Evolutionary conservation across 805 yeast species (phyloP).

Genomic region (Starmerella asiatica): DNA sequence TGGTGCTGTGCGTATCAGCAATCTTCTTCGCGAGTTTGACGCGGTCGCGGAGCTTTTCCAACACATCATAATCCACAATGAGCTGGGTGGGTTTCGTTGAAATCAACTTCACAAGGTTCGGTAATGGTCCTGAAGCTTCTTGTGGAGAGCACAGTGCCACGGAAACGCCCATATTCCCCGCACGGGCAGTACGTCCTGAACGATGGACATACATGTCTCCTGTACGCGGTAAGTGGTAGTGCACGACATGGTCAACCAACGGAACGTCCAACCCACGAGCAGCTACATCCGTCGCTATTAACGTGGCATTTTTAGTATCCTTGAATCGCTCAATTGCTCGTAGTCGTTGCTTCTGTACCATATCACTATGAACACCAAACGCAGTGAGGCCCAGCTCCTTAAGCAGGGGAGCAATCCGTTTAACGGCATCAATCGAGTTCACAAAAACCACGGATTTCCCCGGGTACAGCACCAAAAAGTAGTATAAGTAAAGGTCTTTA

Average conservation of each 20-base stretch:
- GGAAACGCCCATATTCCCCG: conserved; percentile 85
- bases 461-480: conserved; percentile 71
- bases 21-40: conserved; percentile 55
- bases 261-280: conserved; percentile 96
- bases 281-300: conserved; percentile 93
- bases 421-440: conserved; percentile 89
- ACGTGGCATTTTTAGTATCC: conserved; percentile 34
- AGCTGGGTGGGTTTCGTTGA: conserved; percentile 45
- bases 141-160: conserved; percentile 86
- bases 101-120: conserved; percentile 50
- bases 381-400: conserved; percentile 51
- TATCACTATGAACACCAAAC: conserved; percentile 77
- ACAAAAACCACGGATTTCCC: conserved; percentile 86
- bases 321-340: conserved; percentile 72
- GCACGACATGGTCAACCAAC: conserved; percentile 82
- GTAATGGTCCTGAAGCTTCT: conserved; percentile 79
- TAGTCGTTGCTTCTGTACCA: conserved; percentile 88
- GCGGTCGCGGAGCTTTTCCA: conserved; percentile 58
- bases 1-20: conserved; percentile 55
- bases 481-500: conserved; percentile 79
- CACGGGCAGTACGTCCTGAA: conserved; percentile 98
- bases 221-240: conserved; percentile 85
- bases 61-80: conserved; percentile 62
- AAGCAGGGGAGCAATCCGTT: conserved; percentile 64
- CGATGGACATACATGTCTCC: conserved; percentile 93